Base-by-base conservation (phyloP, 1,284 basidiomycete species). In the Rhodotorula mucilaginosa region DNA sequence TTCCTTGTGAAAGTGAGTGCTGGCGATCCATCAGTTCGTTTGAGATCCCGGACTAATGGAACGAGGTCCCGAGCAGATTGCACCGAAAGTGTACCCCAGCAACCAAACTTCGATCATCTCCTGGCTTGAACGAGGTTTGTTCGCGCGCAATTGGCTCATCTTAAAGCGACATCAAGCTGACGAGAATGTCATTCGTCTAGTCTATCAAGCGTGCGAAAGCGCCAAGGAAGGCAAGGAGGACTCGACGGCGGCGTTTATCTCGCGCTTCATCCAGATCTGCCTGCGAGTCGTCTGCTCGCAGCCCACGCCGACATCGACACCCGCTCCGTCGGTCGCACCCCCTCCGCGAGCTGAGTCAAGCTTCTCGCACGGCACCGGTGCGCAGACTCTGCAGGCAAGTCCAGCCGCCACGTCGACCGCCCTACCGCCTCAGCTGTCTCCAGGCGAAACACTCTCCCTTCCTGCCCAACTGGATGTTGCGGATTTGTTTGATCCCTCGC, bases 171-270 rank as follows among this genome's bases (percentile, higher is more conserved):
- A 23, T 12, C 46, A 21, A 31, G 4, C 7, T 47, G 39, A 44
- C 59, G 47, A 44, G 59, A 60, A n/a, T 18, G 59, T 6, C n/a
- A 7, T n/a, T 18, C 8, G 18, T 18, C 3, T 61, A 72, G 68
- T 69, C 6, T 69, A 73, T 23, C 71, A 63, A 12, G 71, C 68
- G 18, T 70, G 68, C 63, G 71, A 69, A 46, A 18, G 44, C 7
- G 68, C 68, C 15, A 29, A 49, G 39, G 65, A 52, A 1, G 65
- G 71, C 31, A 48, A 58, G 18, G 60, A 54, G 16, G 61, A 68
- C 49, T 62, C 62, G 39, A 69, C 68, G 6, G 68, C 71, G 1
- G 71, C 68, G 10, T 73, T 70, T 65, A 70, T 73, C 54, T 69
- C 68, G 2, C 68, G 71, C 47, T 70, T 73, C 63, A 70, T 73